A percentile compares a stretch with the other conserved stretches of the same genome.
Conservation (phyloP, 768 basidiomycete species). For the Suillus subaureus region DNA sequence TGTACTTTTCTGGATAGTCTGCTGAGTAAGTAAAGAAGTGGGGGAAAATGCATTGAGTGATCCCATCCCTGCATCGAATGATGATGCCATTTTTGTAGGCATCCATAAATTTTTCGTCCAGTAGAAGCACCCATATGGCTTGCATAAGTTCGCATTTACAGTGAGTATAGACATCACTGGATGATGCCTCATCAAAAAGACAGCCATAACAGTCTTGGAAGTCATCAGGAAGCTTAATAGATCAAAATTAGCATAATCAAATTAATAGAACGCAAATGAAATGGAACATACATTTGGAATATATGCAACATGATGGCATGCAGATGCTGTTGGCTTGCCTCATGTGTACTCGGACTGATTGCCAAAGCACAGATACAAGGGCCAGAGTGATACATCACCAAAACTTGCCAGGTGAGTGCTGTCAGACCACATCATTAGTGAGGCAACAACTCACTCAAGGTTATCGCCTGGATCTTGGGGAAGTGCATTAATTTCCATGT, state of each 20-base stretch:
- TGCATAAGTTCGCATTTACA: slow-evolving; percentile 24
- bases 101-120: slow-evolving; percentile 21
- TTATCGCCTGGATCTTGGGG: slow-evolving; percentile 13
- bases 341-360: slow-evolving; percentile 20
- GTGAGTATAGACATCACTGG: slow-evolving; percentile 15
- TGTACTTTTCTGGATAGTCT: slow-evolving; percentile 30
- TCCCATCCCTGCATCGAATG: slow-evolving; percentile 19
- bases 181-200: not conserved
- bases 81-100: slow-evolving; percentile 24
- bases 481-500: slow-evolving; percentile 12
- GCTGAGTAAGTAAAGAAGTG: slow-evolving; percentile 24
- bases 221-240: slow-evolving; percentile 6
- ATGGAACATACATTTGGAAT: slow-evolving; percentile 10
- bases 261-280: not conserved
- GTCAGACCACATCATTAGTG: slow-evolving; percentile 28
- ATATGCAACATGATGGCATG: slow-evolving; percentile 19
- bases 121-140: slow-evolving; percentile 15
- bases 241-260: not conserved
- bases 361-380: slow-evolving; percentile 17
- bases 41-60: slow-evolving; percentile 18
- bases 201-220: not conserved
- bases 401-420: slow-evolving; percentile 25
- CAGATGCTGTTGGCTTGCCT: slow-evolving; percentile 12
- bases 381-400: slow-evolving; percentile 17
- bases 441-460: slow-evolving; percentile 18